A percentile compares a stretch with the other conserved stretches of the same genome.
Conservation (phyloP, 1,284 basidiomycete species). For the Marasmius tenuissimus region DNA sequence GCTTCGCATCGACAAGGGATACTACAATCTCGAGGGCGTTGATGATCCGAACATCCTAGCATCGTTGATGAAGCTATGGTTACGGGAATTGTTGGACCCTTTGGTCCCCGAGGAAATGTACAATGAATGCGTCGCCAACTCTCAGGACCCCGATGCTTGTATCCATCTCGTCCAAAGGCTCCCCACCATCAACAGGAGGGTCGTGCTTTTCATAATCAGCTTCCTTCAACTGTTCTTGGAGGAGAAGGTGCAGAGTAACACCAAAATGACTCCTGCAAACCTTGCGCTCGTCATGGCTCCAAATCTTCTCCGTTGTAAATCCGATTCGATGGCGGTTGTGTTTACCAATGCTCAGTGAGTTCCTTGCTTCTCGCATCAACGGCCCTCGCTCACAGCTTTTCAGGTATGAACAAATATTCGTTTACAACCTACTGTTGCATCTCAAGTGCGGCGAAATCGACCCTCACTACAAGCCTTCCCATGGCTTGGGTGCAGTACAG, state of each 20-base stretch:
- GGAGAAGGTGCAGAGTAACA: slow-evolving; percentile 65
- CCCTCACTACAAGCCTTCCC: slow-evolving; percentile 70
- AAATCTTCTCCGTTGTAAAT: slow-evolving; percentile 81
- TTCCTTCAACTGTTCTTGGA: slow-evolving; percentile 88
- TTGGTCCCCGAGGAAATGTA: slow-evolving; percentile 85
- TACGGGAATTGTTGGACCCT: slow-evolving; percentile 86
- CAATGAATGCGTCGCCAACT: slow-evolving; percentile 79
- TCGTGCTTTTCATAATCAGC: slow-evolving; percentile 84
- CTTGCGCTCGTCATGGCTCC: slow-evolving; percentile 86
- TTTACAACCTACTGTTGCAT: slow-evolving; percentile 79
- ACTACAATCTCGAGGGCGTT: slow-evolving; percentile 85
- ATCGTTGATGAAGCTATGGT: slow-evolving; percentile 88
- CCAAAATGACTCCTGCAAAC: slow-evolving; percentile 87
- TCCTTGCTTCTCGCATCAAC: slow-evolving; percentile 2
- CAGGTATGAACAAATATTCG: slow-evolving; percentile 86
- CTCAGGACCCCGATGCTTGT: slow-evolving; percentile 66
- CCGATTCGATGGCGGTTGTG: slow-evolving; percentile 80
- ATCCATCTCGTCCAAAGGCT: slow-evolving; percentile 74
- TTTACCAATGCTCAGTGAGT: slow-evolving; percentile 87
- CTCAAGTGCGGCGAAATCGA: slow-evolving; percentile 76
- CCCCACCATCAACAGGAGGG: slow-evolving; percentile 81
- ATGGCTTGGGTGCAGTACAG: slow-evolving; percentile 69
- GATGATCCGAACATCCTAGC: slow-evolving; percentile 89
- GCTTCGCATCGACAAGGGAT: slow-evolving; percentile 85
- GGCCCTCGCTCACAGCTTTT: slow-evolving; percentile 6